Evolutionary conservation across 2,329 filamentous ascomycete genomes (phyloP).

Genomic region (Colletotrichum neosansevieriae): DNA sequence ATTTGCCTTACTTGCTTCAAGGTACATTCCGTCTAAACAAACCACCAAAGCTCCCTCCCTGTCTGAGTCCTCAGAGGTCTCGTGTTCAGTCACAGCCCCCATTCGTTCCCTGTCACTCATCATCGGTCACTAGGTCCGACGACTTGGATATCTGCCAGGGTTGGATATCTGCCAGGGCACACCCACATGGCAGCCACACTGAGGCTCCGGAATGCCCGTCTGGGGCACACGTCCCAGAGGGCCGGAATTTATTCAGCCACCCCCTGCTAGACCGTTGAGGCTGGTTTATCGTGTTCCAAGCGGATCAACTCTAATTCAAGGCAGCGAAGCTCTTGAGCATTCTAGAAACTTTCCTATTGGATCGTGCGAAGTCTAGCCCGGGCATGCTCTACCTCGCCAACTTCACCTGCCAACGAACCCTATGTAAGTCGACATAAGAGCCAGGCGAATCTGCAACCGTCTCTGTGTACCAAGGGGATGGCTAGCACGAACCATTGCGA

Average conservation of each 20-base stretch:
- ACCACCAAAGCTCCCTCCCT: background rate
- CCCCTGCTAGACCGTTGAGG: constrained; percentile 16
- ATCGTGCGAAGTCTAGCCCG: too few species aligned
- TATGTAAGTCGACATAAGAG: too few species aligned
- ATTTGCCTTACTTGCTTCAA: too few species aligned
- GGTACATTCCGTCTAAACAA: background rate
- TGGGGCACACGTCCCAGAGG: constrained; percentile 17
- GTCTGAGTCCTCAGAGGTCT: background rate
- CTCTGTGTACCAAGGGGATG: too few species aligned
- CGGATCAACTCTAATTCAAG: constrained; percentile 8
- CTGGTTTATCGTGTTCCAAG: constrained; percentile 8
- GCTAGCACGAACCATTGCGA: too few species aligned
- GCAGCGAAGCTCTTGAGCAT: constrained; percentile 19
- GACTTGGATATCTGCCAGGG: constrained; percentile 1
- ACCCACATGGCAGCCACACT: constrained; percentile 16
- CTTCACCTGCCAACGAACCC: background rate
- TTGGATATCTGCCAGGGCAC: background rate
- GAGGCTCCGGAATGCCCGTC: constrained; percentile 12
- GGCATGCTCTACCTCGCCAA: background rate
- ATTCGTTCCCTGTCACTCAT: constrained; percentile 1
- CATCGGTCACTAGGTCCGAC: background rate
- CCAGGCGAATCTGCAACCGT: too few species aligned
- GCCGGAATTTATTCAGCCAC: constrained; percentile 16
- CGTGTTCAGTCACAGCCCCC: background rate
- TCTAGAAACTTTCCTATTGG: background rate